Base-by-base conservation (phyloP, 2,329 filamentous ascomycete genomes). In the Colletotrichum eleusines region DNA sequence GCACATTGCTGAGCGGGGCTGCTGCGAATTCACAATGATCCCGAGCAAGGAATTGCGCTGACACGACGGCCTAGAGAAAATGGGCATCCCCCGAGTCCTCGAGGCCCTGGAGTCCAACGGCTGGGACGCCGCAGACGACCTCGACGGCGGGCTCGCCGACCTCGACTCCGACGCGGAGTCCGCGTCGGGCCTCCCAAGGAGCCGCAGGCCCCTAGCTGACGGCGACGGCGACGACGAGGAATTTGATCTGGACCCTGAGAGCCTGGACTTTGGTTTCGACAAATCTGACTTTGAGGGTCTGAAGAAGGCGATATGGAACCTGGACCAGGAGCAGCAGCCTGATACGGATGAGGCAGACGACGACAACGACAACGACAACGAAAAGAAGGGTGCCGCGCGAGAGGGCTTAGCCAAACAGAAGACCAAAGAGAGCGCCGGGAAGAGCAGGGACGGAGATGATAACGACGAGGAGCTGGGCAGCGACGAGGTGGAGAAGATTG, bases 41-140 rank as follows among this genome's bases (percentile, higher is more conserved):
- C 18, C 26, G 38, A 28, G 3, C 18, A 38, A 48, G n/a, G 20
- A 16, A 1, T 1, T n/a, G 23, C 31, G 23, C 76, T 80, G 38
- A 79, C 67, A 50, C 5, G 16, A 35, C 3, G 53, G 31, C 33
- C 2, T 16, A 89, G 90, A 91, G 78, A 87, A 86, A 70, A 85
- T 83, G 40, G 90, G 90, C 20, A 83, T 91, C 46, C 82, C 86
- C 1, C 84, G 90, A 12, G 83, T 89, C 2, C 82, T 84, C 11
- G 89, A 92, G 76, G 90, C 90, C 0, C 78, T 92, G 18, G 86
- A 92, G 75, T 83, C 89, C 20, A 92, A 91, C 76, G 90, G 91
- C 78, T 92, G 90, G 90, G 53, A 66, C 26, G 69, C 42, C 28
- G 84, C 82, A 2, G 79, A 81, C 63, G 73, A 73, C 14, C 75